A percentile compares a stretch with the other conserved stretches of the same genome.
Conservation (phyloP, 2,329 filamentous ascomycete genomes). For the Arachnopeziza araneosa region DNA sequence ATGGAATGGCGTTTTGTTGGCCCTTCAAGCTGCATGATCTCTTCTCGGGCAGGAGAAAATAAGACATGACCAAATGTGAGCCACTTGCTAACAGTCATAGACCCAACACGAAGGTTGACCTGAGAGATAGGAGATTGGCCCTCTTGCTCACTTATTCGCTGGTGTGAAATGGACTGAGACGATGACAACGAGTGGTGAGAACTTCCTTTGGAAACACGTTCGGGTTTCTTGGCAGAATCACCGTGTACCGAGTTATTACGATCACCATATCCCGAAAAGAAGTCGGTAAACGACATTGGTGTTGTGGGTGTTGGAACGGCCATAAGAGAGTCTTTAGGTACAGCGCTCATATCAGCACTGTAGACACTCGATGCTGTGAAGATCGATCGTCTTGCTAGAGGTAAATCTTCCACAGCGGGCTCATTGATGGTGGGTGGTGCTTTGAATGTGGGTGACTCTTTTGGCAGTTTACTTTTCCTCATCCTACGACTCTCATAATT, state of each 20-base stretch:
- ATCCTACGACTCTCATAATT: slow-evolving; percentile 34
- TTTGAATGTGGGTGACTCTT: slow-evolving; percentile 20
- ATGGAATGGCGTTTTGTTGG: slow-evolving; percentile 54
- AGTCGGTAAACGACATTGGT: slow-evolving; percentile 40
- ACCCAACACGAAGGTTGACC: slow-evolving; percentile 72
- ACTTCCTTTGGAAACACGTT: background rate
- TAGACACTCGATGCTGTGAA: slow-evolving; percentile 44
- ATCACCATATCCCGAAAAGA: slow-evolving; percentile 36
- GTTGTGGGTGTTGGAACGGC: slow-evolving; percentile 38
- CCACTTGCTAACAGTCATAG: slow-evolving; percentile 84
- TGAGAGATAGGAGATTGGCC: slow-evolving; percentile 60
- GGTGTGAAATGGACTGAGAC: slow-evolving; percentile 13
- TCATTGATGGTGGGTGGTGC: slow-evolving; percentile 15
- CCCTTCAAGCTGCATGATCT: slow-evolving; percentile 46
- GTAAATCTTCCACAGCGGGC: background rate
- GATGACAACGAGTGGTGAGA: slow-evolving; percentile 1
- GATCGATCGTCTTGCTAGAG: slow-evolving; percentile 12
- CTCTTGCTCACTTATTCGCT: slow-evolving; percentile 31
- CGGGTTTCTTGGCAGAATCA: background rate
- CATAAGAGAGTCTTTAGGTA: slow-evolving; percentile 44
- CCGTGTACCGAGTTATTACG: slow-evolving; percentile 27
- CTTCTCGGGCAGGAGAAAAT: slow-evolving; percentile 73
- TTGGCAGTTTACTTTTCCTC: slow-evolving; percentile 20
- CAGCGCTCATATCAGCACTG: slow-evolving; percentile 50
- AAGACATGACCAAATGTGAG: slow-evolving; percentile 78